A percentile compares a stretch with the other conserved stretches of the same genome.
These are phyloP conservation scores for Penicillium crustosum DNA, from an alignment of 2,329 filamentous ascomycete species.

Conservation along the genomic window DNA sequence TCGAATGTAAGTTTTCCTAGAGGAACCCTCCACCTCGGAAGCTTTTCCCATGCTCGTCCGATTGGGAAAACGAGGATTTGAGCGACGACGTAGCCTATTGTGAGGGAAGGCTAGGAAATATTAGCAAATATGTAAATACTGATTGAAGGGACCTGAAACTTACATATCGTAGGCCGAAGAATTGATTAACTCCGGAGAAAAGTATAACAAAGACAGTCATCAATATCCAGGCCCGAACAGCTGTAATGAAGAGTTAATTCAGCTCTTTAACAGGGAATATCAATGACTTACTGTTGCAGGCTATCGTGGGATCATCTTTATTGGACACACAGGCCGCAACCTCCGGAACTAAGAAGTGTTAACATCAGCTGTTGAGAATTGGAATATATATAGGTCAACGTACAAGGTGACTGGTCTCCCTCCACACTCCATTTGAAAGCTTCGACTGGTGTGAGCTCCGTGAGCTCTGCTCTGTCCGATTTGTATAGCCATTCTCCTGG, in stretches of 20 bases:
- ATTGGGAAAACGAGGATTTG: constrained; percentile 25
- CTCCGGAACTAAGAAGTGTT: constrained; percentile 32
- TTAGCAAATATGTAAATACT: neutral
- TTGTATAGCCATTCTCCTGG: constrained; percentile 7
- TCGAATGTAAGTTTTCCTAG: constrained; percentile 22
- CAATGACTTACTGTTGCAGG: constrained; percentile 32
- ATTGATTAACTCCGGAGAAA: constrained; percentile 27
- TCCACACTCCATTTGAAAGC: constrained; percentile 42
- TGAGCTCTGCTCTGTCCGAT: constrained; percentile 21
- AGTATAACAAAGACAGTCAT: constrained; percentile 28
- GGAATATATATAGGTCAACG: constrained; percentile 1
- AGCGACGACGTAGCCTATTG: constrained; percentile 26
- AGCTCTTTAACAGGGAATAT: neutral
- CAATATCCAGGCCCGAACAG: constrained; percentile 33
- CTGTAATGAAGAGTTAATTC: constrained; percentile 12
- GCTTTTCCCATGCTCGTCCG: constrained; percentile 25
- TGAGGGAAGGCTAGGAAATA: constrained; percentile 21
- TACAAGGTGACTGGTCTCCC: constrained; percentile 41
- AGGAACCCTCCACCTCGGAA: constrained; percentile 25
- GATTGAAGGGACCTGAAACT: neutral
- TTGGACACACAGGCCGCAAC: constrained; percentile 40
- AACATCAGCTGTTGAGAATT: neutral
- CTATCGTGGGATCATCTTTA: constrained; percentile 34
- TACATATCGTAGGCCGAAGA: constrained; percentile 29
- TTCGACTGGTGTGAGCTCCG: constrained; percentile 36